Evolutionary conservation across 2,329 filamentous ascomycete genomes (phyloP).

Genomic region (Colletotrichum sp.): DNA sequence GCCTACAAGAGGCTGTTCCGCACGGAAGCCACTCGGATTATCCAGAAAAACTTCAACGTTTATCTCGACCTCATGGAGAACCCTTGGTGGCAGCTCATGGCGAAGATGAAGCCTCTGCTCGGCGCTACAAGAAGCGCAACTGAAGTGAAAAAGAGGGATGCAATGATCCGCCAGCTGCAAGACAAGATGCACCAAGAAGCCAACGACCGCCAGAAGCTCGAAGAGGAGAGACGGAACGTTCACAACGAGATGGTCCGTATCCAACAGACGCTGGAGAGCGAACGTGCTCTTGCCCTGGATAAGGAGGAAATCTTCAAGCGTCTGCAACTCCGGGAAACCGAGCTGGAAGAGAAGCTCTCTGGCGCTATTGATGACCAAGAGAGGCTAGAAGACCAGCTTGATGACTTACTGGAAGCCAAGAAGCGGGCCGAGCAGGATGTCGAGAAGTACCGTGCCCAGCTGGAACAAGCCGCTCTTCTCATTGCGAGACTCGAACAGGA

Average conservation of each 20-base stretch:
- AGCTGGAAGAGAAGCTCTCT: constrained; percentile 90
- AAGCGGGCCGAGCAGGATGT: constrained; percentile 87
- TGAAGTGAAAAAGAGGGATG: constrained; percentile 94
- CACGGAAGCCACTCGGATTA: constrained; percentile 91
- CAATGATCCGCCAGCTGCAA: constrained; percentile 88
- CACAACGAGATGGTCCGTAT: constrained; percentile 88
- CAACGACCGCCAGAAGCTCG: constrained; percentile 76
- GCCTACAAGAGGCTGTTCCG: constrained; percentile 94
- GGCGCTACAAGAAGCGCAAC: constrained; percentile 90
- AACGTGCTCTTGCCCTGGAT: constrained; percentile 92
- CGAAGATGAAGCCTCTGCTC: constrained; percentile 92
- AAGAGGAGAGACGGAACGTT: constrained; percentile 88
- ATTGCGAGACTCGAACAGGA: constrained; percentile 87
- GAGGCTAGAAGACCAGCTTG: constrained; percentile 89
- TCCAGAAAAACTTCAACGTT: constrained; percentile 91
- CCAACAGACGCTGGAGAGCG: constrained; percentile 93
- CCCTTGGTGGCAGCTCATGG: constrained; percentile 96
- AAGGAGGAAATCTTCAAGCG: constrained; percentile 99
- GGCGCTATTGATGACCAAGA: constrained; percentile 95
- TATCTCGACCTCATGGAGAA: constrained; percentile 90
- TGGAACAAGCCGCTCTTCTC: constrained; percentile 89
- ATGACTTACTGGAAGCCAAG: constrained; percentile 86
- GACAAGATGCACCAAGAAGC: constrained; percentile 81
- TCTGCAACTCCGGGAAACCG: constrained; percentile 88
- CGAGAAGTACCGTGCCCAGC: constrained; percentile 76